A percentile compares a stretch with the other conserved stretches of the same genome.
Evolutionary conservation across 2,329 filamentous ascomycete species (phyloP).

Genomic region (Calonectria pseudoturangicola): DNA sequence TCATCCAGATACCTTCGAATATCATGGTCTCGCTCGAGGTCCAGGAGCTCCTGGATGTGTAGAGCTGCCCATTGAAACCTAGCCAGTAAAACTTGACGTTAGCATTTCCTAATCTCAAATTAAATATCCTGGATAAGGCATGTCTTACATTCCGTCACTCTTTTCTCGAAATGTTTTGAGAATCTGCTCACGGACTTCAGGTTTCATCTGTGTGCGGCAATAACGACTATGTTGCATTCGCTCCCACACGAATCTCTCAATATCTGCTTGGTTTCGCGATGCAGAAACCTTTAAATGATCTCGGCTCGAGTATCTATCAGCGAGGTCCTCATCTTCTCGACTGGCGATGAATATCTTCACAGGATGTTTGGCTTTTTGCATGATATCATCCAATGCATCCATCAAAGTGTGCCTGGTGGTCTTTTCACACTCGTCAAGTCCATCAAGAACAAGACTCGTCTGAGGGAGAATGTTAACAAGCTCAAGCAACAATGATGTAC

Average conservation of each 20-base stretch:
- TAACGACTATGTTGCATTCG: conserved; percentile 26
- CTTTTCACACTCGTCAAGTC: conserved; percentile 45
- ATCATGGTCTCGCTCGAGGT: conserved; percentile 29
- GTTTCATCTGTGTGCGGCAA: conserved; percentile 32
- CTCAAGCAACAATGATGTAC: conserved; percentile 34
- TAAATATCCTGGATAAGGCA: not conserved
- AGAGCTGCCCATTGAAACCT: conserved; percentile 50
- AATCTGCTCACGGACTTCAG: conserved; percentile 12
- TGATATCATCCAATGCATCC: conserved; percentile 27
- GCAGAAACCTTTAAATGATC: conserved; percentile 38
- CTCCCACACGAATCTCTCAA: conserved; percentile 38
- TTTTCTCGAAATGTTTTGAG: conserved; percentile 34
- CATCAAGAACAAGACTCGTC: conserved; percentile 41
- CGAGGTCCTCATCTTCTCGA: conserved; percentile 38
- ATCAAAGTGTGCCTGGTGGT: conserved; percentile 32
- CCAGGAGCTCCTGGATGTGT: conserved; percentile 40
- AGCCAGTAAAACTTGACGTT: not conserved
- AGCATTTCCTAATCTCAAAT: not conserved
- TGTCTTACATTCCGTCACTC: conserved; percentile 41
- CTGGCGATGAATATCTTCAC: conserved; percentile 47
- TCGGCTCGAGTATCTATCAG: conserved; percentile 21
- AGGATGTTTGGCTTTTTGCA: conserved; percentile 28
- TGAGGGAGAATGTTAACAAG: conserved; percentile 29
- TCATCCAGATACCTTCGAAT: conserved; percentile 35
- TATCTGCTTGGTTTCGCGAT: conserved; percentile 41